Conservation (phyloP, 441 rosid genomes). For the Gossypium lobatum region DNA sequence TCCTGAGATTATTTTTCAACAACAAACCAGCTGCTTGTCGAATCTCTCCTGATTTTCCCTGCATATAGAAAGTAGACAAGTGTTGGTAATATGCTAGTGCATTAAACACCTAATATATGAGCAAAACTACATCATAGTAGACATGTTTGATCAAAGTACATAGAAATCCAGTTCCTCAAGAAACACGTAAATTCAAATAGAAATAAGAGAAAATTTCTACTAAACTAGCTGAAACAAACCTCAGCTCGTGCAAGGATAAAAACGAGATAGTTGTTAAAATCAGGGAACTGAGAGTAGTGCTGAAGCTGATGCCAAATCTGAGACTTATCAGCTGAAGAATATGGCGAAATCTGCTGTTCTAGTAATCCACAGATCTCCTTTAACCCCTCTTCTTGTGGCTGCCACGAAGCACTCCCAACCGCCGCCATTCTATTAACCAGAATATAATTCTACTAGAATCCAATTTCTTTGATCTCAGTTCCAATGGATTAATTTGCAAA, state of each 20-base stretch:
- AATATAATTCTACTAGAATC: background rate
- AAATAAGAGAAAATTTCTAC: background rate
- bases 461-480: background rate
- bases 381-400: constrained; percentile 80
- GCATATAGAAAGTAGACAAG: constrained; percentile 15
- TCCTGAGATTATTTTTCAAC: constrained; percentile 83
- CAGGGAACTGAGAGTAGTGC: constrained; percentile 86
- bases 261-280: constrained; percentile 93
- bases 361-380: constrained; percentile 76
- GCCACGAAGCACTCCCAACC: constrained; percentile 56
- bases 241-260: constrained; percentile 84
- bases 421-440: background rate
- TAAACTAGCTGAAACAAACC: constrained; percentile 33
- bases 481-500: background rate
- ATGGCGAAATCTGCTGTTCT: constrained; percentile 86
- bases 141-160: background rate
- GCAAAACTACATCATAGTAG: background rate
- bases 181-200: background rate
- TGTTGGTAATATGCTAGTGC: background rate
- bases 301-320: constrained; percentile 96
- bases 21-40: constrained; percentile 99
- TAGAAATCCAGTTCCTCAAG: constrained; percentile 11
- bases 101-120: background rate
- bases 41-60: constrained; percentile 87
- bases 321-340: constrained; percentile 84